A percentile compares a stretch with the other conserved stretches of the same genome.
These are phyloP conservation scores for Verticillium zaregamsianum DNA, from an alignment of 2,329 filamentous ascomycete genomes.

Conservation along the genomic window DNA sequence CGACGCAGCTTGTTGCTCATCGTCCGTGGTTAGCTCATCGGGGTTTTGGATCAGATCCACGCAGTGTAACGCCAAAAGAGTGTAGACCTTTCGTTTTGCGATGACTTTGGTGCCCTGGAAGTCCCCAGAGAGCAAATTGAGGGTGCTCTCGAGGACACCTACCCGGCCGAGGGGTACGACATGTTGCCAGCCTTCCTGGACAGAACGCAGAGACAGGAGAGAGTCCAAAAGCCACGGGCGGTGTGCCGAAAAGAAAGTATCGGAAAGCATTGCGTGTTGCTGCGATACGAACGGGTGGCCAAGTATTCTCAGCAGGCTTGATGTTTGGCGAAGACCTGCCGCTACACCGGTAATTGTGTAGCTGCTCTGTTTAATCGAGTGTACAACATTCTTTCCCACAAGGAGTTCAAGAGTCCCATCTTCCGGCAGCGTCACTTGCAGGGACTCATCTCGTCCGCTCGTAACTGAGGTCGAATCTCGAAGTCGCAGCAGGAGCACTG, in stretches of 20 bases:
- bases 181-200: constrained; percentile 32
- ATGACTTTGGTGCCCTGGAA: background rate
- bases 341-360: constrained; percentile 35
- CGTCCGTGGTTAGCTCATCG: constrained; percentile 23
- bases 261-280: constrained; percentile 24
- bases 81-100: constrained; percentile 30
- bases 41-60: constrained; percentile 31
- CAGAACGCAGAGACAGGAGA: constrained; percentile 35
- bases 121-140: background rate
- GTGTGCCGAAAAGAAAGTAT: constrained; percentile 31
- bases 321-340: constrained; percentile 43
- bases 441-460: constrained; percentile 20
- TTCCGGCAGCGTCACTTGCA: constrained; percentile 33
- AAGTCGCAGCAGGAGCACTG: constrained; percentile 26
- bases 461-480: constrained; percentile 24
- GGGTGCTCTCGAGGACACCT: background rate
- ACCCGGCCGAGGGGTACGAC: constrained; percentile 6
- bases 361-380: constrained; percentile 22
- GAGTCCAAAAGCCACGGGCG: constrained; percentile 47
- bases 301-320: constrained; percentile 38
- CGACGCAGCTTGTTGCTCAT: constrained; percentile 17
- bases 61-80: constrained; percentile 36
- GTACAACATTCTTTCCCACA: constrained; percentile 19
- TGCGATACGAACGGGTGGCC: constrained; percentile 32
- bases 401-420: constrained; percentile 30